These are phyloP conservation scores for Meyerozyma elateridarum DNA, from an alignment of 1,139 yeast genomes.

Conservation along the genomic window DNA sequence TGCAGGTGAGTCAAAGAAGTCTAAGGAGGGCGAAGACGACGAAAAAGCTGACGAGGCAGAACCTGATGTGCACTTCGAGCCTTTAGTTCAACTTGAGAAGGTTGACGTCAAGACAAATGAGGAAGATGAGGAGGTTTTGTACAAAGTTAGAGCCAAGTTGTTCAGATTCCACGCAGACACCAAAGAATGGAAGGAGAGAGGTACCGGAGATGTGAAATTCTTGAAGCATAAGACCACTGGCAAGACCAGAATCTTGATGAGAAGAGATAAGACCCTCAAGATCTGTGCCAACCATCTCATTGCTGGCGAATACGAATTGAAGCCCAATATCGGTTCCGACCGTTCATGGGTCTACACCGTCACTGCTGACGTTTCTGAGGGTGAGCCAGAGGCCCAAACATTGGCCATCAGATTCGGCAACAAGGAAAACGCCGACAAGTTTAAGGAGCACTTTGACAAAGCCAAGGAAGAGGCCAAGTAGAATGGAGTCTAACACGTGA, in stretches of 20 bases:
- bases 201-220: slow-evolving; percentile 97
- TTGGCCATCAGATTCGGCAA: slow-evolving; percentile 96
- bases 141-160: slow-evolving; percentile 89
- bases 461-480: slow-evolving; percentile 55
- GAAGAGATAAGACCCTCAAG: slow-evolving; percentile 97
- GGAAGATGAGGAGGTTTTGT: slow-evolving; percentile 87
- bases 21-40: slow-evolving; percentile 30
- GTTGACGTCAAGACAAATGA: slow-evolving; percentile 97
- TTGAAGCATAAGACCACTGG: slow-evolving; percentile 78
- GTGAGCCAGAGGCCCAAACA: slow-evolving; percentile 93
- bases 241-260: slow-evolving; percentile 89
- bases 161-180: slow-evolving; percentile 80
- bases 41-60: slow-evolving; percentile 80
- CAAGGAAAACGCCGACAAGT: slow-evolving; percentile 94
- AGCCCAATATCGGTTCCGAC: slow-evolving; percentile 93
- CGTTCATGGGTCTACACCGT: slow-evolving; percentile 98
- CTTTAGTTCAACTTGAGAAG: slow-evolving; percentile 88
- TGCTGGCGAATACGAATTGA: slow-evolving; percentile 77
- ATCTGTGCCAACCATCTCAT: slow-evolving; percentile 96
- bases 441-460: slow-evolving; percentile 85
- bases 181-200: slow-evolving; percentile 99
- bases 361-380: slow-evolving; percentile 92
- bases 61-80: slow-evolving; percentile 95
- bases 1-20: slow-evolving; percentile 28
- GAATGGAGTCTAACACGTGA: slow-evolving; percentile 2